Evolutionary conservation across 495 filamentous ascomycete genomes (phyloP), one percentile per base, ranked within the genome.

Genomic region (Polyplosphaeria fusca): DNA sequence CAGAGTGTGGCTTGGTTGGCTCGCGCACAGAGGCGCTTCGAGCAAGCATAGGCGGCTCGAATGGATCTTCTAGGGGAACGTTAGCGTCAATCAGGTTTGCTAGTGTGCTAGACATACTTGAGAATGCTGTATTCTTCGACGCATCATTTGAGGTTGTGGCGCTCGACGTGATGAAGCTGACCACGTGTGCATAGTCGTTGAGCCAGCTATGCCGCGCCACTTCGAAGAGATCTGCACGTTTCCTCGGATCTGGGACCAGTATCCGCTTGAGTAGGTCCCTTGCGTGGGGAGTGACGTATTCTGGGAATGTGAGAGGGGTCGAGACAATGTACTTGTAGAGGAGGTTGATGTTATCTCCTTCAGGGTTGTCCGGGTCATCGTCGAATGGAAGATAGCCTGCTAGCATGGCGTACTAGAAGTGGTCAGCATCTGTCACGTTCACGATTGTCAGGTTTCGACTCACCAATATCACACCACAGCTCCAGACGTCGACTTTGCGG

Each of bases 241-340:
- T 94, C 49, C 93, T 80, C 16, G 93, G 93, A 66, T 96, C 91
- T 0, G 93, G 91, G n/a, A 99, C 93, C 26, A 99, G 77, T 30
- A 99, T 97, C 38, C 94, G 82, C 54, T 91, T 82, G 25, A 99
- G 74, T 0, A 99, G 79, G 71, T 99, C 93, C 52, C 93, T 82
- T 18, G 93, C 92, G 71, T 99, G 94, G 4, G 94, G 93, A 12
- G 93, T 95, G 39, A 99, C 93, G 71, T 98, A 97, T 85, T 98
- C 93, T 35, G 93, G 93, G 70, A 98, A 98, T 3, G 93, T 97
- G 37, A 99, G 82, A 43, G 92, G 89, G 4, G 93, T 97, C 37
- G 91, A 95, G 52, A 96, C 91, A 61, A 99, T 99, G 74, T 99
- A 99, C 74, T 96, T 97, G 77, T 99, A 99, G 47, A 99, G 79